Evolutionary conservation across 257 asterid genomes (phyloP).

Genomic region (Asclepias syriaca): DNA sequence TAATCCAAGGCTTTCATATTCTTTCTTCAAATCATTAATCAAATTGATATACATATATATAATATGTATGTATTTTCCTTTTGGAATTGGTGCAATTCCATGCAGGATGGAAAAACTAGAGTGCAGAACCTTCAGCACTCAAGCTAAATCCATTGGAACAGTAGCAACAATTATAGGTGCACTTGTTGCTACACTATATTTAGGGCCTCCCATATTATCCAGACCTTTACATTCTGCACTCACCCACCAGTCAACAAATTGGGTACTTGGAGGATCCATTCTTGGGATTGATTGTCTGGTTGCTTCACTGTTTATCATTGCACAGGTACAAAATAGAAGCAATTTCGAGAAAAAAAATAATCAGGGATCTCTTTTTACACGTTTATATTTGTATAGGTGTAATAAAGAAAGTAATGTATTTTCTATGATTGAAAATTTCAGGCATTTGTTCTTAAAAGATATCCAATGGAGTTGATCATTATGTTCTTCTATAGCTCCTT

Average conservation of each 20-base stretch:
- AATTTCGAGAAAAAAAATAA: background rate
- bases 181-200: constrained; percentile 40
- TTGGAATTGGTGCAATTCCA: background rate
- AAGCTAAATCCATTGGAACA: constrained; percentile 50
- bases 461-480: constrained; percentile 48
- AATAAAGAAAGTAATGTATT: background rate
- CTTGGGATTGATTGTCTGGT: constrained; percentile 35
- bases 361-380: background rate
- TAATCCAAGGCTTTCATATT: background rate
- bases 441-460: constrained; percentile 59
- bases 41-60: background rate
- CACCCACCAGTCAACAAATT: constrained; percentile 34
- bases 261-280: constrained; percentile 58
- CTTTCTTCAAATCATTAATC: background rate
- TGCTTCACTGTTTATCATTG: constrained; percentile 44
- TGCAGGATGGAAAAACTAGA: constrained; percentile 50
- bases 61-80: too few species aligned
- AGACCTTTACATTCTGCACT: constrained; percentile 19
- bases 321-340: constrained; percentile 37
- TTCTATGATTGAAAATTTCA: constrained; percentile 13
- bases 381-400: too few species aligned
- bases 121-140: constrained; percentile 31
- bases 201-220: constrained; percentile 44
- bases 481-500: constrained; percentile 65
- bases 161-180: constrained; percentile 50